Base-by-base conservation (phyloP, 176 grass and related monocot species). In the Ensete ventricosum region DNA sequence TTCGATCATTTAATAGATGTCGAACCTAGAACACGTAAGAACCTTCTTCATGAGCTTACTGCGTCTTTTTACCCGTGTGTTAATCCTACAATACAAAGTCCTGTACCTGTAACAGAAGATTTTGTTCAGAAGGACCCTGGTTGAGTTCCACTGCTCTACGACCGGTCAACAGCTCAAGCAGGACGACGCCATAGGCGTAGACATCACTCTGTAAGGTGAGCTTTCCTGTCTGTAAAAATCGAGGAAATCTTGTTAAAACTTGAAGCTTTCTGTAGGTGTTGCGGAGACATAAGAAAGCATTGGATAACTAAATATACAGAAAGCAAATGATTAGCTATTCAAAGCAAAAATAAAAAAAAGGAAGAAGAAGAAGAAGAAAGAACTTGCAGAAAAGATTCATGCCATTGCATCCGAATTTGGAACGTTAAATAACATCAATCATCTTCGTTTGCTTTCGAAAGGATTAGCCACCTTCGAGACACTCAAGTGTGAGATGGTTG, bases 161-260 rank as follows among this genome's bases (percentile, higher is more conserved):
- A n/a, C 95, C 95, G 3, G 95, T 99, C 70, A 99, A 86, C 14
- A 99, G 78, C 78, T 99, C 95, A 9, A 99, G 95, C 52, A 99
- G 85, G 62, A 99, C 95, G 21, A 99, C 95, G 54, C 95, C 95
- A 84, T 94, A 99, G 22, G 95, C 95, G 79, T 99, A 99, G 52
- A 94, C 91, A 82, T 99, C 95, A 81, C 95, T 99, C 80, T 91
- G 86, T 74, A 99, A 71, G 65, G 95, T 94, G 64, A 99, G 77
- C 80, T 99, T 99, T 76, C 95, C 95, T 9, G 95, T 99, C 95
- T 99, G 78, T n/a, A 68, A 74, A 48, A 68, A 3, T 11, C 1
- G 22, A 55, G 3, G 8, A 24, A 13, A 21, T 62, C 20, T 5
- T 16, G 73, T 62, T 25, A 43, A 3, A 43, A 43, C 3, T 6